Evolutionary conservation across 495 filamentous ascomycete species (phyloP).

Genomic region (Trypethelium eluteriae): DNA sequence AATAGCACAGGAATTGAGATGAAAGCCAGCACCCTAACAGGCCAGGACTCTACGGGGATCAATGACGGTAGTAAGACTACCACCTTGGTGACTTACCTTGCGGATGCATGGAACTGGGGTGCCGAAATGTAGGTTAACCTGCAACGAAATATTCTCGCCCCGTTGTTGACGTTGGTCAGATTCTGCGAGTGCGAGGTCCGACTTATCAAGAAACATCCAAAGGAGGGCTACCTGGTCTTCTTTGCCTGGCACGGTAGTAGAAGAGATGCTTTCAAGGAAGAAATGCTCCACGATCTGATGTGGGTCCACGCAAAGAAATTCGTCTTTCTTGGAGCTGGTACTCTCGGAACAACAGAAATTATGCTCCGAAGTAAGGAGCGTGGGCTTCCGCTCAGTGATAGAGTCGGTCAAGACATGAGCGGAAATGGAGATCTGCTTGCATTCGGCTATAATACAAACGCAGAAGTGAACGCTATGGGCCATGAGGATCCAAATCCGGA

Average conservation of each 20-base stretch:
- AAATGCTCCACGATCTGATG: conserved; percentile 55
- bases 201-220: conserved; percentile 50
- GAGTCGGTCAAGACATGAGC: conserved; percentile 55
- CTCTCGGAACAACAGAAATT: conserved; percentile 59
- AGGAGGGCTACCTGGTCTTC: conserved; percentile 53
- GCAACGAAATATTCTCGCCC: neutral
- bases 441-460: conserved; percentile 56
- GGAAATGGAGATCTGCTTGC: conserved; percentile 61
- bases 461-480: conserved; percentile 51
- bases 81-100: conserved; percentile 57
- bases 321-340: conserved; percentile 54
- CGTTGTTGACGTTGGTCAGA: neutral
- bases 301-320: conserved; percentile 58
- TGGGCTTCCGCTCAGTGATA: conserved; percentile 50
- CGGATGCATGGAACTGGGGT: conserved; percentile 70
- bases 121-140: conserved; percentile 48
- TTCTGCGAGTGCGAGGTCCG: conserved; percentile 62
- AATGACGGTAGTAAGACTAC: conserved; percentile 63
- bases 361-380: conserved; percentile 54
- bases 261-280: conserved; percentile 48
- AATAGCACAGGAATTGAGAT: conserved; percentile 58
- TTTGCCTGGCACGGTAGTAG: conserved; percentile 60
- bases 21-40: conserved; percentile 50
- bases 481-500: conserved; percentile 41
- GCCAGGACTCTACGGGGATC: conserved; percentile 55